Conservation (phyloP, 2,329 filamentous ascomycete genomes). For the Claviceps spartinae region DNA sequence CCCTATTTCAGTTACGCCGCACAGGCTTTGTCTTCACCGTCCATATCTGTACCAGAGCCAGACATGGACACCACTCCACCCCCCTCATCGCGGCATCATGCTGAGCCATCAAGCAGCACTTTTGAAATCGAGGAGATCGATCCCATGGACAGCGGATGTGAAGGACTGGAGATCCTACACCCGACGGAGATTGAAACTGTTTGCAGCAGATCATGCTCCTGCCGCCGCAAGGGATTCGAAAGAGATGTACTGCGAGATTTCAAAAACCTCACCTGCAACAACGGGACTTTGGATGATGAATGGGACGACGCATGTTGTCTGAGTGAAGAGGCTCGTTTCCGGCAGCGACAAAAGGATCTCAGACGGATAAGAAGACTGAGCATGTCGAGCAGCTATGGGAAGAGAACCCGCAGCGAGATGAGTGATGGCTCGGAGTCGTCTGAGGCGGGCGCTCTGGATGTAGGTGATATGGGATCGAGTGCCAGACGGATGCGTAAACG, state of each 20-base stretch:
- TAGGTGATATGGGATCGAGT: slow-evolving; percentile 30
- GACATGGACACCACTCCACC: slow-evolving; percentile 1
- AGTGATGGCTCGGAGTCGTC: slow-evolving; percentile 37
- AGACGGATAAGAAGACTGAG: slow-evolving; percentile 33
- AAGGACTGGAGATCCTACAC: slow-evolving; percentile 27
- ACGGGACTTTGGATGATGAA: slow-evolving; percentile 24
- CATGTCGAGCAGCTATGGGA: slow-evolving; percentile 40
- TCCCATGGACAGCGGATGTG: slow-evolving; percentile 30
- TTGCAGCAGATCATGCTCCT: slow-evolving; percentile 27
- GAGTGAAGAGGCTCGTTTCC: slow-evolving; percentile 28
- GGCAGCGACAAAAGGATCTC: slow-evolving; percentile 27
- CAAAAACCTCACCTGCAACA: slow-evolving; percentile 31
- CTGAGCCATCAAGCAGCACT: slow-evolving; percentile 8
- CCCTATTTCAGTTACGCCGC: not conserved
- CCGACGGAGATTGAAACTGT: slow-evolving; percentile 35
- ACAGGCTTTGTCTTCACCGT: not conserved
- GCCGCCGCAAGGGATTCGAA: slow-evolving; percentile 25
- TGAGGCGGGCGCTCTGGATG: slow-evolving; percentile 25
- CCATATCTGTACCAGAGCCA: not conserved
- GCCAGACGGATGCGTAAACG: slow-evolving; percentile 34
- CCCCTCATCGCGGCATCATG: slow-evolving; percentile 3
- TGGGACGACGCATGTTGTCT: slow-evolving; percentile 13
- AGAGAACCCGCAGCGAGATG: slow-evolving; percentile 40
- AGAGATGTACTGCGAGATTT: slow-evolving; percentile 30
- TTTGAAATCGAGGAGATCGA: slow-evolving; percentile 35